Evolutionary conservation across 352 stramenopile species (phyloP), one percentile per base, ranked within the genome.

Genomic region (Lagenidium giganteum): DNA sequence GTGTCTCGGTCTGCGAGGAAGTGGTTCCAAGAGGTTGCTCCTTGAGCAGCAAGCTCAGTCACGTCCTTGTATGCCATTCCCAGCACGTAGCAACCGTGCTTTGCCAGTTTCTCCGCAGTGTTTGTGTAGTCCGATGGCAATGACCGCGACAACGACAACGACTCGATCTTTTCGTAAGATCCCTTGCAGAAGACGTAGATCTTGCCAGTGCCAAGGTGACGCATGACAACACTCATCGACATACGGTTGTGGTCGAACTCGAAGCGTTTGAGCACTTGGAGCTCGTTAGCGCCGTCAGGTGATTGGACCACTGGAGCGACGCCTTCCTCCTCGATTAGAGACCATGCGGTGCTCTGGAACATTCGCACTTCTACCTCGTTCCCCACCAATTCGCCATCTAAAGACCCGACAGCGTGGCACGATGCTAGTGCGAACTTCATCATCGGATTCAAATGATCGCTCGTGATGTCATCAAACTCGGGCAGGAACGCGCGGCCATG

Each of bases 161-260:
- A 64, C 41, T 68, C 59, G 48, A 95, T 83, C 45, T 76, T 80
- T 51, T 95, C 83, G 47, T 78, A 74, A 53, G 75, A 91, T 4
- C 84, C 84, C 54, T 95, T 95, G 40, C 79, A 85, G 61, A 87
- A 94, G 12, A 89, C 61, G 26, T 74, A 56, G 8, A 77, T 43
- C 31, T 64, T 70, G 33, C 77, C 73, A 0, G 62, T 80, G 23
- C 34, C 55, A 20, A 46, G 54, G 39, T 82, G 49, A 27, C 80
- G 67, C 54, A 94, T 74, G 37, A 96, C 70, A 8, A 95, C 83
- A 42, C 74, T 94, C 62, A 95, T 90, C n/a, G 80, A 93, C 76
- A 93, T 92, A 30, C 71, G 68, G 50, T 89, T 66, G 60, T 91
- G 76, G 54, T 95, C 83, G 51, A 96, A 96, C 47, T 95, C 79